A percentile compares a stretch with the other conserved stretches of the same genome.
These are phyloP conservation scores for Neurospora sp. DNA, from an alignment of 495 filamentous ascomycete species.

Conservation along the genomic window DNA sequence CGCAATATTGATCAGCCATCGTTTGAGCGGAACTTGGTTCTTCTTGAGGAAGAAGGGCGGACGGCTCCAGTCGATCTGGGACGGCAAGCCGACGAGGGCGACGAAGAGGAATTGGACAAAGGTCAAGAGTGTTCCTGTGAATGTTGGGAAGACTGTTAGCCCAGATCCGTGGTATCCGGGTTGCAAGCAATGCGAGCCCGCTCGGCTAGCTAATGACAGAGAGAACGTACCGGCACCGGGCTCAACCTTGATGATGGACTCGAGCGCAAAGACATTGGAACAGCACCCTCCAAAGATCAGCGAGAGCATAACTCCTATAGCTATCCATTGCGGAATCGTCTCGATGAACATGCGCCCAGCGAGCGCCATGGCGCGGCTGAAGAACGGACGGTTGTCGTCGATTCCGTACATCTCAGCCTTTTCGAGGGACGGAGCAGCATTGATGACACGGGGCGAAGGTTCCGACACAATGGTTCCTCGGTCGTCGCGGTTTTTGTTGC, in stretches of 20 bases:
- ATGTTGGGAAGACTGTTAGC: background rate
- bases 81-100: constrained; percentile 64
- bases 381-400: constrained; percentile 43
- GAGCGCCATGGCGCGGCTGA: constrained; percentile 43
- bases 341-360: constrained; percentile 47
- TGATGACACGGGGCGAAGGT: constrained; percentile 40
- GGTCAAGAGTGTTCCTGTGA: constrained; percentile 74
- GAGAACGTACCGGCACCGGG: constrained; percentile 45
- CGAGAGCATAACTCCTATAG: constrained; percentile 59
- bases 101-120: constrained; percentile 90
- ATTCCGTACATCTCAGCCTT: constrained; percentile 48
- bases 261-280: constrained; percentile 94
- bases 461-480: constrained; percentile 17
- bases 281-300: constrained; percentile 97
- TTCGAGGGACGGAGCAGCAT: constrained; percentile 44
- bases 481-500: constrained; percentile 25
- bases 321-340: constrained; percentile 58
- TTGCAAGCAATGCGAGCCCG: constrained; percentile 1
- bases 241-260: constrained; percentile 86
- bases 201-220: background rate
- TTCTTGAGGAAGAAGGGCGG: constrained; percentile 60
- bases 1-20: constrained; percentile 81
- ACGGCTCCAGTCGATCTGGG: constrained; percentile 49
- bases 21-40: constrained; percentile 71
- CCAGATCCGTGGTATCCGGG: background rate